phyloP scores from a whole-genome alignment of 345 rosid species.

The Barbarea vulgaris region DNA sequence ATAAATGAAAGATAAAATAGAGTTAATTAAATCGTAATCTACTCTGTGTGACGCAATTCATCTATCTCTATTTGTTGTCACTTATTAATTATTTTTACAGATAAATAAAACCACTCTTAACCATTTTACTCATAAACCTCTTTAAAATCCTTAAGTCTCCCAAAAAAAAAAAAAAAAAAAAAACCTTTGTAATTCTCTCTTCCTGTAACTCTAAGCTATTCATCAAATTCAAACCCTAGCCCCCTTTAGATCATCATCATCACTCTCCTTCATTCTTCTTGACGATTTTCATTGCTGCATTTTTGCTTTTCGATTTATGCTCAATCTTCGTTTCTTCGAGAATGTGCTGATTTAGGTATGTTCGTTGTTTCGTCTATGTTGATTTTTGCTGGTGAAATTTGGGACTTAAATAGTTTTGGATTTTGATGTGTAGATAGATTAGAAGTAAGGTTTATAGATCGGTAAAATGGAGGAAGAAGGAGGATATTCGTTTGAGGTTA shows the following conservation, averaged over 20 bases:
- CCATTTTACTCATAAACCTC: conserved; percentile 31
- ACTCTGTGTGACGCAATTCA: background rate
- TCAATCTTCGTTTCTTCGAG: background rate
- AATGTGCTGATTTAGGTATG: conserved; percentile 28
- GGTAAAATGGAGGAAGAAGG: conserved; percentile 36
- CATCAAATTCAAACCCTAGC: conserved; percentile 20
- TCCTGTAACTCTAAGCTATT: background rate
- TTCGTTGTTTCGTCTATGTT: background rate
- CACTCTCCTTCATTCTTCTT: conserved; percentile 4
- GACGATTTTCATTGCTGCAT: conserved; percentile 20
- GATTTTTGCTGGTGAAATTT: background rate
- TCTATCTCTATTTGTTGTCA: background rate
- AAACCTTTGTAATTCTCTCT: background rate
- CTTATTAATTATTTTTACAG: background rate
- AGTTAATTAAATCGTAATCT: background rate
- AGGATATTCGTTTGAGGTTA: conserved; percentile 33
- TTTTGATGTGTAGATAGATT: conserved; percentile 10
- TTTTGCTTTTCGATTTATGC: background rate
- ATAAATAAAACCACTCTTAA: background rate
- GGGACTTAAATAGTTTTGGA: background rate
- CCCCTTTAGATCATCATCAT: background rate
- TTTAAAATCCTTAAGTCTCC: conserved; percentile 24
- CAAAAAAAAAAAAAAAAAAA: background rate
- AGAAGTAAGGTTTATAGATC: conserved; percentile 11
- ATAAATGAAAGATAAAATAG: background rate